Evolutionary conservation across 257 asterid genomes (phyloP), one percentile per base, ranked within the genome.

Genomic region (Mitragyna speciosa): DNA sequence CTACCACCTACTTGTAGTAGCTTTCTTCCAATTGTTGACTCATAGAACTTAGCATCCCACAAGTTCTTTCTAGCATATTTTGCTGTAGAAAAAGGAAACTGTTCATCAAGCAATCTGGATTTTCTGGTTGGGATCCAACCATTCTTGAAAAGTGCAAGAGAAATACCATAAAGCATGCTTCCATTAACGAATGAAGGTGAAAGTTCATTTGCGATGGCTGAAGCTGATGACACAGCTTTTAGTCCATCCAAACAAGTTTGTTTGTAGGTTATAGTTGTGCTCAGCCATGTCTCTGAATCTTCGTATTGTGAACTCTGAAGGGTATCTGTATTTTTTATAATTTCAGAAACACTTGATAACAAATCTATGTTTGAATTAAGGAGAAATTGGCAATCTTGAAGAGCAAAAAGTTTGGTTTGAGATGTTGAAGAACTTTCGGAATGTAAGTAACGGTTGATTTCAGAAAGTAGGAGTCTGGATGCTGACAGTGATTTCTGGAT

Each of bases 161-260:
- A 82, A 14, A 86, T 79, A 26, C 89, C 80, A 41, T 78, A 86
- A 36, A 78, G 66, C 77, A 47, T 76, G 78, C 67, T 76, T 20
- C 84, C 87, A 41, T 84, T 73, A 16, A 39, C 16, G 14, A 86
- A 71, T 15, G 72, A 70, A 2, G 83, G 79, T 0, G 77, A 78
- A 6, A 86, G 48, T 6, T 72, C 73, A 24, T 67, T 45, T 7
- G 77, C 72, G 30, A 78, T 45, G 15, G 12, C 31, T 8, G 80
- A 74, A 16, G 73, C 73, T 6, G 87, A 76, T 36, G 84, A 9
- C 16, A 43, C 59, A 0, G 49, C 64, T 20, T 51, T 52, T 22
- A 86, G 83, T n/a, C 82, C 84, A 28, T 82, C 87, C 43, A 77
- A 26, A 75, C 89, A 86, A 4, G 89, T 84, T n/a, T 84, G 83